Evolutionary conservation across 106 monocot species (phyloP), one percentile per base, ranked within the genome.

Genomic region (Xerophyta viscosa): DNA sequence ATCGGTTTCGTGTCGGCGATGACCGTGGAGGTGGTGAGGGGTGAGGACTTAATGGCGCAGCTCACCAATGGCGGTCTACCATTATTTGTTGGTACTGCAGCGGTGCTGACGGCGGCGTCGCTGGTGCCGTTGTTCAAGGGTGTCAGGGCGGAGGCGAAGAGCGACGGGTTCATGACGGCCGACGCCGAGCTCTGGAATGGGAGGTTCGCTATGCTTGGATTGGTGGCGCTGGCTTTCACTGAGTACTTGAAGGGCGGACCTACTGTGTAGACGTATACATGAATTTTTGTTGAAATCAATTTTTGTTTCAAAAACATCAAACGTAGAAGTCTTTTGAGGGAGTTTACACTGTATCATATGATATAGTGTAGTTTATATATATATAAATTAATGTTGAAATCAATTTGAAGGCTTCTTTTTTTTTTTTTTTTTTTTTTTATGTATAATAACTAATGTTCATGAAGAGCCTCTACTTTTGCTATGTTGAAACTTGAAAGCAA

Each of bases 121-220:
- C 60, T 88, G 49, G 58, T 83, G 29, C 88, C 88, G 5, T 52
- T 88, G 18, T 72, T 83, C 52, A 57, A 66, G 18, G 83, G 88
- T 1, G 72, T 76, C 19, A 76, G 24, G 8, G 79, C 48, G 31
- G 63, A 83, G 58, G 67, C 78, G 7, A 65, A 33, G 63, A 58
- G 72, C 2, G 43, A 19, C 0, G 76, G 66, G 22, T 2, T 76
- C 17, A 76, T 78, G 83, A 79, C 52, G 10, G 66, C 78, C 0
- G 57, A 72, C 5, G 88, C 83, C 2, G 83, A 88, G 79, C 31
- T 88, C 41, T 88, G 68, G 88, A 88, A 88, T 29, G 88, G 88
- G 18, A 58, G 81, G 71, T 72, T 83, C 42, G 83, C 88, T 29
- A 88, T 88, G 83, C 41, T 88, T 13, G 88, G 88, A 3, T 36